phyloP scores from a whole-genome alignment of 306 rosid genomes.

The Albizia julibrissin region DNA sequence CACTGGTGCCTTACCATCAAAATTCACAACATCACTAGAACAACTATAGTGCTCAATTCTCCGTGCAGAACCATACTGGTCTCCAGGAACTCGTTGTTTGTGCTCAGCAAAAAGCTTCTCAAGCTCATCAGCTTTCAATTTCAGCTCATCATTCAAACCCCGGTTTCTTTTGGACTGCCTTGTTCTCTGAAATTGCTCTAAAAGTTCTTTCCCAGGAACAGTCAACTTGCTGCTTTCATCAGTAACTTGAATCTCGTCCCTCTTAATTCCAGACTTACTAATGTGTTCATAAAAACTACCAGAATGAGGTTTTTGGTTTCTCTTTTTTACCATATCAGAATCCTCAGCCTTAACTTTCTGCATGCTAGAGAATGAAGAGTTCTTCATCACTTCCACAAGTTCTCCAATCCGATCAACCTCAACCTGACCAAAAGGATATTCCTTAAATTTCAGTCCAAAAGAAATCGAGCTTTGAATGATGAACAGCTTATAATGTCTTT shows the following conservation, averaged over 20 bases:
- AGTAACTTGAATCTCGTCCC: slow-evolving; percentile 43
- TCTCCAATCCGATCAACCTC: slow-evolving; percentile 44
- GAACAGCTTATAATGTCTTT: no score
- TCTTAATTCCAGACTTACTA: slow-evolving; percentile 48
- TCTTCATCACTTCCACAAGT: slow-evolving; percentile 39
- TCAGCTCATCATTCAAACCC: slow-evolving; percentile 68
- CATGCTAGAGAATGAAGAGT: slow-evolving; percentile 36
- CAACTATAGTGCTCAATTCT: slow-evolving; percentile 36
- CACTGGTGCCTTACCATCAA: slow-evolving; percentile 33
- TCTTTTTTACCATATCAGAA: slow-evolving; percentile 50
- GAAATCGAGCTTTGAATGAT: no score
- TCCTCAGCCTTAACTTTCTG: slow-evolving; percentile 40
- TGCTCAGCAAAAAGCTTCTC: slow-evolving; percentile 79
- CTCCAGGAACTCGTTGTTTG: slow-evolving; percentile 67
- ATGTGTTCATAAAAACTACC: slow-evolving; percentile 37
- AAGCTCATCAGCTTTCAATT: slow-evolving; percentile 70
- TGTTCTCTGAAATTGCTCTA: slow-evolving; percentile 54
- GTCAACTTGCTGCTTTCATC: slow-evolving; percentile 40
- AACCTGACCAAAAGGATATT: slow-evolving; percentile 33
- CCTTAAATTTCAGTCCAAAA: slow-evolving; percentile 42
- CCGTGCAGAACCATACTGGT: slow-evolving; percentile 53
- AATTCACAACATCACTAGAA: slow-evolving; percentile 16
- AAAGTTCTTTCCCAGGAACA: slow-evolving; percentile 35
- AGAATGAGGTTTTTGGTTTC: slow-evolving; percentile 48
- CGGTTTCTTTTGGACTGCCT: slow-evolving; percentile 68